phyloP scores from a whole-genome alignment of 352 stramenopile genomes.

The Globisporangium paroecandrum region DNA sequence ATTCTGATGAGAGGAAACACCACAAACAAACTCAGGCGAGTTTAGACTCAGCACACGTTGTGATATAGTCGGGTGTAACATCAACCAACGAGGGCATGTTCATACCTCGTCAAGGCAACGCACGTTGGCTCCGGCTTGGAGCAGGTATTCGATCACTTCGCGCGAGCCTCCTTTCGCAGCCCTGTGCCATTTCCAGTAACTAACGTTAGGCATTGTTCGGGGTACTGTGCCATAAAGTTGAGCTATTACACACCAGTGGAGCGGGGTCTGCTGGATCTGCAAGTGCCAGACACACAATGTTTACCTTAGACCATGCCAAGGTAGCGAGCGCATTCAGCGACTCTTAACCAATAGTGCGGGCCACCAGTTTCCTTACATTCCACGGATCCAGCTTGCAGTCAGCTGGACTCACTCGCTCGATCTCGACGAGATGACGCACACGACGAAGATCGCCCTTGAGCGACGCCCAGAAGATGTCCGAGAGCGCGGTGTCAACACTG shows the following conservation, averaged over 20 bases:
- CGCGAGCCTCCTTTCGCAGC: conserved; percentile 58
- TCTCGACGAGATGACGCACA: conserved; percentile 53
- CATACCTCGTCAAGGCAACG: conserved; percentile 48
- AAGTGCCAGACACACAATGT: too few relatives aligned
- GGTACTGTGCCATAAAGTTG: not conserved
- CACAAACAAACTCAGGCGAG: too few relatives aligned
- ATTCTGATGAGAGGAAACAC: conserved; percentile 26
- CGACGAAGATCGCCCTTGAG: conserved; percentile 60
- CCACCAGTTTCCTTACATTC: conserved; percentile 31
- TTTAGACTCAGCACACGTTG: too few relatives aligned
- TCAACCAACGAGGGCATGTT: too few relatives aligned
- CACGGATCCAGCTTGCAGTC: conserved; percentile 63
- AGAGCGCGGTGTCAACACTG: conserved; percentile 50
- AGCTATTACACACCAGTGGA: conserved; percentile 47
- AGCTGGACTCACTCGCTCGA: conserved; percentile 42
- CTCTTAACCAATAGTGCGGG: not conserved
- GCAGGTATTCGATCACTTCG: conserved; percentile 51
- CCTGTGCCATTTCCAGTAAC: conserved; percentile 28
- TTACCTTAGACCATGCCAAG: not conserved
- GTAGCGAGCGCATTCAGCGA: not conserved
- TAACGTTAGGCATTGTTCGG: not conserved
- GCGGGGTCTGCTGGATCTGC: conserved; percentile 60
- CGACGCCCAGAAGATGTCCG: conserved; percentile 65
- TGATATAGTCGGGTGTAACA: too few relatives aligned
- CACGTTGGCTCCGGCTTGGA: conserved; percentile 44